These are phyloP conservation scores for Fimicolochytrium jonesii DNA, from an alignment of 192 early-diverging fungal species.

Conservation along the genomic window DNA sequence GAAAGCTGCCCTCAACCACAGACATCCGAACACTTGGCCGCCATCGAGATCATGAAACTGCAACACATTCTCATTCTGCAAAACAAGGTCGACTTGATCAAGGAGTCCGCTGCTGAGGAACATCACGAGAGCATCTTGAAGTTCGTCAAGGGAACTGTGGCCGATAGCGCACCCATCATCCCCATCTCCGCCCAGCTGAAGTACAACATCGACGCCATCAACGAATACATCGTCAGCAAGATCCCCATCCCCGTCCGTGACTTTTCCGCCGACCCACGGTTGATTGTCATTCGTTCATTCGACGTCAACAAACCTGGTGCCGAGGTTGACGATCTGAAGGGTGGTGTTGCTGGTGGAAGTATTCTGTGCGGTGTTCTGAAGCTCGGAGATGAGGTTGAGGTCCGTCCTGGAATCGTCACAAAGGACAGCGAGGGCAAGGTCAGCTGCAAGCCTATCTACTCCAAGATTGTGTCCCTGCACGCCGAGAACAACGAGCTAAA, in stretches of 20 bases:
- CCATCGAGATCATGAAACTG: slow-evolving; percentile 98
- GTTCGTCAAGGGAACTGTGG: slow-evolving; percentile 93
- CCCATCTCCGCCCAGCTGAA: slow-evolving; percentile 98
- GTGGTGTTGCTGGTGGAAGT: slow-evolving; percentile 97
- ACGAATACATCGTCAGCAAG: slow-evolving; percentile 95
- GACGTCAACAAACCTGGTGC: slow-evolving; percentile 99
- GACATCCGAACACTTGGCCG: slow-evolving; percentile 97
- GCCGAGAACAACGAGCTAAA: slow-evolving; percentile 87
- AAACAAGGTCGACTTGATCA: slow-evolving; percentile 98
- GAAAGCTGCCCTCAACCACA: slow-evolving; percentile 99
- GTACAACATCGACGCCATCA: slow-evolving; percentile 97
- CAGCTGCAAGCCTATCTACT: slow-evolving; percentile 80
- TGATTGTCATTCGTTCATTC: slow-evolving; percentile 98
- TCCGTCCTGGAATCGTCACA: slow-evolving; percentile 89
- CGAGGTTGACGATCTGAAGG: slow-evolving; percentile 86
- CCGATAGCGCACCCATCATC: slow-evolving; percentile 91
- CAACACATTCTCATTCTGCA: slow-evolving; percentile 95
- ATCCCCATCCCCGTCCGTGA: slow-evolving; percentile 92
- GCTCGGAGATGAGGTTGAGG: slow-evolving; percentile 93
- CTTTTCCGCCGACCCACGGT: slow-evolving; percentile 82
- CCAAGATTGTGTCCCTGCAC: slow-evolving; percentile 79
- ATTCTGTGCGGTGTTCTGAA: slow-evolving; percentile 86
- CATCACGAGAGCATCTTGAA: slow-evolving; percentile 87
- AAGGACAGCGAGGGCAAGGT: slow-evolving; percentile 83
- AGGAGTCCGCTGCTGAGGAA: slow-evolving; percentile 83